Conservation (phyloP, 495 filamentous ascomycete species). For the Hypomontagnella submonticulosa region DNA sequence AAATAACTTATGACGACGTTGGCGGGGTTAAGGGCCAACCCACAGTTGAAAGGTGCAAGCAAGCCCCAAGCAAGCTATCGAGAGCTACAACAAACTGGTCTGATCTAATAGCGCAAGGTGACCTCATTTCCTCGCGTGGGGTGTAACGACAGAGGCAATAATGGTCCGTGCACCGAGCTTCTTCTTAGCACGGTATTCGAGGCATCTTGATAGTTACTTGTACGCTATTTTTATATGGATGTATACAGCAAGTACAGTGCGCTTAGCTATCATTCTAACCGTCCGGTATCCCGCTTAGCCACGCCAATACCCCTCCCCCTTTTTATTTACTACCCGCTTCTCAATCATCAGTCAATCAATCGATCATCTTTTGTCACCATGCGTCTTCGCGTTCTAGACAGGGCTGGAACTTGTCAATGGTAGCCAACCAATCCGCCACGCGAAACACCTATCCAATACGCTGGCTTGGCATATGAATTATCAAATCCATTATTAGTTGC, state of each 20-base stretch:
- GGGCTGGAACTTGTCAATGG: slow-evolving; percentile 5
- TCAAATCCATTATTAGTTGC: slow-evolving; percentile 10
- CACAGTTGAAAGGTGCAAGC: neutral
- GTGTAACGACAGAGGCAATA: slow-evolving; percentile 12
- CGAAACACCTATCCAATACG: slow-evolving; percentile 19
- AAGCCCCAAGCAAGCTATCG: slow-evolving; percentile 11
- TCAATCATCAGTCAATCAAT: slow-evolving; percentile 5
- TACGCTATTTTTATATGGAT: neutral
- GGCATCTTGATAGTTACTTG: too few species aligned
- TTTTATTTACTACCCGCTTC: slow-evolving; percentile 3
- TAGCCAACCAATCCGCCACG: slow-evolving; percentile 36
- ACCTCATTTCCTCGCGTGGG: slow-evolving; percentile 30
- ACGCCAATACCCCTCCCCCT: neutral
- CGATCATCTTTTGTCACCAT: slow-evolving; percentile 9
- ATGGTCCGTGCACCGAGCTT: slow-evolving; percentile 1
- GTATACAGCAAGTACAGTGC: slow-evolving; percentile 7
- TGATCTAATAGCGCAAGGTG: slow-evolving; percentile 23
- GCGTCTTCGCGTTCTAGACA: slow-evolving; percentile 20
- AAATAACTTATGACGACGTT: slow-evolving; percentile 46
- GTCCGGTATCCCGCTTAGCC: too few species aligned
- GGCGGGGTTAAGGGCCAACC: slow-evolving; percentile 26
- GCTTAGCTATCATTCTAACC: neutral
- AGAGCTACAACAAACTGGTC: slow-evolving; percentile 8
- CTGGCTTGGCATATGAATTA: slow-evolving; percentile 3
- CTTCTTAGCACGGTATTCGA: neutral